A percentile compares a stretch with the other conserved stretches of the same genome.
phyloP scores from a whole-genome alignment of 441 rosid genomes.

The Adansonia gregorii region DNA sequence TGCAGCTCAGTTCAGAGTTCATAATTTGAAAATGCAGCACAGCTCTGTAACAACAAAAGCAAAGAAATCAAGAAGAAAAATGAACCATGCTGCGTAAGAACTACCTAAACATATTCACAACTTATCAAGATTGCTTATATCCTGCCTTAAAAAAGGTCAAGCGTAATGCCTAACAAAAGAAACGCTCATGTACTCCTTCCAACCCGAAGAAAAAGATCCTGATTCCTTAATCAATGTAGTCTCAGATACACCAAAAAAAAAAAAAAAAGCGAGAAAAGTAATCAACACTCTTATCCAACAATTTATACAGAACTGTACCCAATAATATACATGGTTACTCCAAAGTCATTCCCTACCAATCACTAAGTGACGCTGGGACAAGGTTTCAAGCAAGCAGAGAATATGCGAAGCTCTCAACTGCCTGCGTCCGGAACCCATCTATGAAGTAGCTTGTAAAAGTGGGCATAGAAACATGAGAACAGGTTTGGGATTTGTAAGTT shows the following conservation, averaged over 20 bases:
- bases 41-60: constrained; percentile 6
- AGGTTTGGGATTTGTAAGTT: no score
- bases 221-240: neutral
- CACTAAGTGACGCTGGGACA: neutral
- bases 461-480: no score
- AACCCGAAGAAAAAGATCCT: neutral
- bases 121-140: no score
- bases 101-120: no score
- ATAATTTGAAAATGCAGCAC: neutral
- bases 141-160: no score
- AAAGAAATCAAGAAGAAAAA: neutral
- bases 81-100: no score
- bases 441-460: no score
- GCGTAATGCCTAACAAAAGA: neutral
- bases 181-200: neutral
- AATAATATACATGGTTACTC: neutral
- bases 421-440: no score
- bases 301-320: no score
- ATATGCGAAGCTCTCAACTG: neutral
- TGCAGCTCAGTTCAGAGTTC: neutral
- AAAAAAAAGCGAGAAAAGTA: no score
- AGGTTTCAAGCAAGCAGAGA: neutral
- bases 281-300: no score
- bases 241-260: neutral
- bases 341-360: neutral